Evolutionary conservation across 352 stramenopile genomes (phyloP).

Genomic region (Phytophthora chlamydospora): DNA sequence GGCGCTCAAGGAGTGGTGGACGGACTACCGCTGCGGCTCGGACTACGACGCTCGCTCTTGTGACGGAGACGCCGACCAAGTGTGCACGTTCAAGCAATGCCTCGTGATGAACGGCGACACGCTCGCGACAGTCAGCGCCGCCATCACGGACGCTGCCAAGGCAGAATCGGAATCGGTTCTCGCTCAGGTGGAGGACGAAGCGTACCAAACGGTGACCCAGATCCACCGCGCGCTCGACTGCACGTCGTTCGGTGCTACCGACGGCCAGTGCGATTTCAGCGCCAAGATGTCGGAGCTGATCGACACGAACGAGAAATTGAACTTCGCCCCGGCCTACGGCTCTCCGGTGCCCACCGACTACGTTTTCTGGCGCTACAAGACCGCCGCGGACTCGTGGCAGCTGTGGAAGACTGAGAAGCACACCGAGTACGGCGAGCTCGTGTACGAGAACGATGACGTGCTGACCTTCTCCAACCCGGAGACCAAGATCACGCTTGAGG

Average conservation of each 20-base stretch:
- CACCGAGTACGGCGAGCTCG: slow-evolving; percentile 9
- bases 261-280: slow-evolving; percentile 42
- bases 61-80: slow-evolving; percentile 35
- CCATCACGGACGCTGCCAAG: slow-evolving; percentile 37
- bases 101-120: slow-evolving; percentile 58
- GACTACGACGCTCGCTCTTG: slow-evolving; percentile 53
- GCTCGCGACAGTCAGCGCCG: slow-evolving; percentile 40
- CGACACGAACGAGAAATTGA: slow-evolving; percentile 34
- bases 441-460: slow-evolving; percentile 28
- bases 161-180: slow-evolving; percentile 46
- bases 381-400: slow-evolving; percentile 48
- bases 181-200: slow-evolving; percentile 35
- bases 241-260: slow-evolving; percentile 37
- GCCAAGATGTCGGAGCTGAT: slow-evolving; percentile 47
- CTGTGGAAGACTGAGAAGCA: slow-evolving; percentile 45
- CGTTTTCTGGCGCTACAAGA: slow-evolving; percentile 71
- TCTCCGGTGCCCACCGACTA: slow-evolving; percentile 36
- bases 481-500: slow-evolving; percentile 60
- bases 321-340: slow-evolving; percentile 9
- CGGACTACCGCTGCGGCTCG: slow-evolving; percentile 64
- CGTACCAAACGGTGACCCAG: slow-evolving; percentile 60
- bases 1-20: slow-evolving; percentile 61
- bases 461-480: slow-evolving; percentile 46
- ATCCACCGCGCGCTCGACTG: slow-evolving; percentile 69
- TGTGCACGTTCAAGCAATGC: slow-evolving; percentile 60